Base-by-base conservation (phyloP, 805 yeast species). In the Cephaloascus fragrans region DNA sequence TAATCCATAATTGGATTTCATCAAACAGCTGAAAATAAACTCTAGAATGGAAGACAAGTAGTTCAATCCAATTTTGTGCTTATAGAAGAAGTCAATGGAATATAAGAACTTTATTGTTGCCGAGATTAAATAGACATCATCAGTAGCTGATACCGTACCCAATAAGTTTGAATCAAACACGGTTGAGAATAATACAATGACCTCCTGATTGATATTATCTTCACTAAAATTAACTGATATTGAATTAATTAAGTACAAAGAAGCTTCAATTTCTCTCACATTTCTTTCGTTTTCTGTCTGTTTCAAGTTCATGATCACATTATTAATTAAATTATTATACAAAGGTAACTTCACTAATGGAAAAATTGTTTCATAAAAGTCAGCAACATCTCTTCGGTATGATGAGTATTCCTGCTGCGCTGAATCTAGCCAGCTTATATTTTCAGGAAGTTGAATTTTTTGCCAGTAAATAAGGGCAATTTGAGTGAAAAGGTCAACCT, bases 371-470 rank as follows among this genome's bases (percentile, higher is more conserved):
- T 87, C 93, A 45, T 85, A 74, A 31, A 89, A 66, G 47, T 93
- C 97, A 1, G 81, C 73, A 8, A 83, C 81, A 44, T 83, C 90
- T 26, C 75, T 61, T 47, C 97, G 70, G 56, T 77, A 90, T 19
- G 76, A 69, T 18, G 59, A 57, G 49, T 88, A 85, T 46, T 82
- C 94, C 17, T 70, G 67, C 41, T 62, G 55, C 19, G 52, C 52
- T 8, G 61, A 57, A 18, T 49, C 50, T 17, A 57, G 49, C 2
- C 55, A 54, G 5, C 50, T 49, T 4, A 55, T 51, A 29, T 63
- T 65, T 15, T 63, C 58, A 16, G 62, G 64, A 18, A 71, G 52
- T 37, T 74, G 80, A 3, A 77, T 65, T 47, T 87, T 86, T 3
- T 67, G 62, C 80, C 93, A 81, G 56, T 85, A 87, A 2, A 78